Percentiles rank a stretch among this genome's conserved stretches.
These are phyloP conservation scores for Plantago lanceolata DNA, from an alignment of 305 asterid species.

Conservation along the genomic window DNA sequence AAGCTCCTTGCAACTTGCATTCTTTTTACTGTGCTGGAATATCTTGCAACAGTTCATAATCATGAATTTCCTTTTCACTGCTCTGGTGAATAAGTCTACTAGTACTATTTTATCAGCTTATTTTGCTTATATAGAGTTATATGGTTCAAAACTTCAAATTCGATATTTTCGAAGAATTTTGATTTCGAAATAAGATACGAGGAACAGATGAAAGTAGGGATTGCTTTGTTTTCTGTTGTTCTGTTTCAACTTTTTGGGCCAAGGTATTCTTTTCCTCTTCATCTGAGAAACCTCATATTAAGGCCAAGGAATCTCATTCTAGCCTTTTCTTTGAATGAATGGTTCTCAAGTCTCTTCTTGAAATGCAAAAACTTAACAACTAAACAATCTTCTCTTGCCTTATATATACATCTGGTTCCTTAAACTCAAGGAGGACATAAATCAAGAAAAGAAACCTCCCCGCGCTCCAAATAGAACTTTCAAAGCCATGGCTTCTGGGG, in stretches of 20 bases:
- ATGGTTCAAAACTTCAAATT: too few species aligned
- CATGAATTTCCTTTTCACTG: not conserved
- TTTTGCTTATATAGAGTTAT: not conserved
- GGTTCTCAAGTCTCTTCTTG: constrained; percentile 20
- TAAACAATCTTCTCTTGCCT: constrained; percentile 26
- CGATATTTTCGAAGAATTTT: not conserved
- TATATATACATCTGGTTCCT: constrained; percentile 25
- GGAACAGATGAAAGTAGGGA: not conserved
- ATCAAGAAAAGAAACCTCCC: not conserved
- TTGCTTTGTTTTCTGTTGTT: not conserved
- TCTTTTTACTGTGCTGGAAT: constrained; percentile 30
- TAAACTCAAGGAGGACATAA: constrained; percentile 24
- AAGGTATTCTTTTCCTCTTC: constrained; percentile 46
- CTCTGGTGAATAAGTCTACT: not conserved
- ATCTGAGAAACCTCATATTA: constrained; percentile 28
- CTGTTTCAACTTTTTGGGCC: constrained; percentile 21
- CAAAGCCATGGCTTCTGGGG: constrained; percentile 69
- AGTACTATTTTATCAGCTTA: not conserved
- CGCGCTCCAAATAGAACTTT: constrained; percentile 14
- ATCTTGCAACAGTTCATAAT: constrained; percentile 18
- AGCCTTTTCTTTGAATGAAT: constrained; percentile 35
- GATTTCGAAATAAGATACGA: not conserved
- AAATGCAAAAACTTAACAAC: constrained; percentile 21
- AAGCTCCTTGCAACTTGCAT: constrained; percentile 29
- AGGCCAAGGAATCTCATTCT: constrained; percentile 26